Base-by-base conservation (phyloP, 2,329 filamentous ascomycete species). In the Dactylellina cionopaga region DNA sequence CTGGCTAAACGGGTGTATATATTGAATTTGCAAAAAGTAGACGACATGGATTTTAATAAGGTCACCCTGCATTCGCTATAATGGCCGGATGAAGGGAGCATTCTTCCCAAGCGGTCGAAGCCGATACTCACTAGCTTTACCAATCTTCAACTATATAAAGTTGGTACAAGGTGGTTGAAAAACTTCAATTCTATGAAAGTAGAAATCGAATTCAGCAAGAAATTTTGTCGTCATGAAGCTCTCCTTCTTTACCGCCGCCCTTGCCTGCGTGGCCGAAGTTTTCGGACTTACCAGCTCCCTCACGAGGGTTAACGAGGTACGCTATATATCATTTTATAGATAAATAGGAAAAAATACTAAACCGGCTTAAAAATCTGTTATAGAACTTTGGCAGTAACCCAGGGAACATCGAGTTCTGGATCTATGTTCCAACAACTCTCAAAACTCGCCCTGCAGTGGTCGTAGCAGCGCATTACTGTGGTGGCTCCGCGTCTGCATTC, bases 401-500 rank as follows among this genome's bases (percentile, higher is more conserved):
- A 15, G 64, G 51, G 6, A 71, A 71, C 33, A 44, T 59, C 25
- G 51, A 59, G 54, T 64, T 71, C 27, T 71, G 33, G 24, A 71
- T 71, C n/a, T 83, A 83, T 77, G 81, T 84, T 3, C 82, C 83
- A 0, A 81, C 83, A 75, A 73, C 75, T 13, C 77, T 83, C 79
- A 83, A 74, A 80, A 80, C 11, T 1, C 82, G 78, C 4, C 85
- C 86, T 0, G 82, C 83, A 1, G 80, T 88, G 51, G 80, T 87
- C 10, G 84, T 87, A 31, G 86, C 84, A 70, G 83, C 84, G 33
- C 84, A 87, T 80, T 87, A 84, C 81, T 88, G 87, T 79, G 81
- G 82, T 49, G 86, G 86, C 24, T 83, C 82, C 1, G 86, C 84
- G 1, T 78, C 81, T 33, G 82, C 82, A 1, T 84, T 83, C 75